phyloP scores from a whole-genome alignment of 2,329 filamentous ascomycete genomes.

The Aspergillus sp. region DNA sequence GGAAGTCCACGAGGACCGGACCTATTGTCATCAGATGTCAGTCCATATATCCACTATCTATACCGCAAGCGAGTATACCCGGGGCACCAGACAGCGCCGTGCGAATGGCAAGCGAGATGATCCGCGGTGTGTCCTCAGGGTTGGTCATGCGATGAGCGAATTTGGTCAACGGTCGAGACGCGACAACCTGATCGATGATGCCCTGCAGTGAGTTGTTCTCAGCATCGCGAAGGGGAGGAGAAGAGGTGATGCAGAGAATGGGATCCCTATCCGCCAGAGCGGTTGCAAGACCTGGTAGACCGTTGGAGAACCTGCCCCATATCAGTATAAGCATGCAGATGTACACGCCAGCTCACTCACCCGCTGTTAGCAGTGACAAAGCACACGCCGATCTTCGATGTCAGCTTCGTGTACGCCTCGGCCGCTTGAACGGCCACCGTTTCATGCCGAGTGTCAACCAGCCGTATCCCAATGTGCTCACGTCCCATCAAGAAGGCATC shows the following conservation, averaged over 20 bases:
- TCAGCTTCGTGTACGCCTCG: conserved; percentile 46
- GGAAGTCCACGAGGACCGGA: conserved; percentile 21
- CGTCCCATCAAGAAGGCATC: conserved; percentile 49
- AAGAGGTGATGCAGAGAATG: conserved; percentile 46
- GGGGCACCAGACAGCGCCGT: conserved; percentile 40
- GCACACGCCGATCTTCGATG: conserved; percentile 43
- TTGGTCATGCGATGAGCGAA: conserved; percentile 46
- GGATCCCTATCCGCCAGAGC: conserved; percentile 46
- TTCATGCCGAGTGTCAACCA: conserved; percentile 49
- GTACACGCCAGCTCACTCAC: conserved; percentile 23
- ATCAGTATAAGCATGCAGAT: background rate
- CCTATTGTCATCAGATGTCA: conserved; percentile 5
- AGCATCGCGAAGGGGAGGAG: conserved; percentile 43
- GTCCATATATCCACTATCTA: conserved; percentile 20
- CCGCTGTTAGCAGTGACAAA: conserved; percentile 51
- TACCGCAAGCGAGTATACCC: conserved; percentile 20
- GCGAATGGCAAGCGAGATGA: conserved; percentile 43
- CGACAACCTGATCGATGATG: conserved; percentile 46
- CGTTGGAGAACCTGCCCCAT: conserved; percentile 42
- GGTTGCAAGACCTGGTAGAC: conserved; percentile 45
- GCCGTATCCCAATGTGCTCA: conserved; percentile 37
- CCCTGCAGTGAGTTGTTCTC: conserved; percentile 49
- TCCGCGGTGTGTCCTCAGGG: conserved; percentile 44
- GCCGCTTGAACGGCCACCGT: conserved; percentile 49
- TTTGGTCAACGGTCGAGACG: conserved; percentile 44